Percentiles rank a stretch among this genome's conserved stretches.
phyloP scores from a whole-genome alignment of 1,284 basidiomycete species.

The Athelia psychrophila region DNA sequence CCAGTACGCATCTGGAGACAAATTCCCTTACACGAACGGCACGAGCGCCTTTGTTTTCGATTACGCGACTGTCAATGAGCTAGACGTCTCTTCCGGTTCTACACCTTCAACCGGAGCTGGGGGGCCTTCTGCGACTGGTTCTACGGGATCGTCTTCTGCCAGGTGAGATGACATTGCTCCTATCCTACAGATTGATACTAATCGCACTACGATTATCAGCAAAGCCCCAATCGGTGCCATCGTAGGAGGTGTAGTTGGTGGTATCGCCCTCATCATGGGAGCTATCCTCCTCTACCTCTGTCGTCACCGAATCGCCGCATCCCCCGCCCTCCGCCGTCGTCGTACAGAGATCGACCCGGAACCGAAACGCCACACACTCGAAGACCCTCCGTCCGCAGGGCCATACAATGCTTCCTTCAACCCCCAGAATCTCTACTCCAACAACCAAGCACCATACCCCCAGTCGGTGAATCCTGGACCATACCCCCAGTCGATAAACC shows the following conservation, averaged over 20 bases:
- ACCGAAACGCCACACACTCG: background rate
- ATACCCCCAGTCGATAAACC: too few relatives aligned
- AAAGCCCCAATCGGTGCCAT: background rate
- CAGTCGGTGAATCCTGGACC: too few relatives aligned
- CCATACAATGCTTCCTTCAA: too few relatives aligned
- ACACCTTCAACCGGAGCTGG: background rate
- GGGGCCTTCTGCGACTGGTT: background rate
- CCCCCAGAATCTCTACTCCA: too few relatives aligned
- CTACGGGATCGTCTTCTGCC: background rate
- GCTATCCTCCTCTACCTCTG: background rate
- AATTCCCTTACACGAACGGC: background rate
- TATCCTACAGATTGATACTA: background rate
- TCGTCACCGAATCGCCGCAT: background rate
- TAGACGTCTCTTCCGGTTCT: background rate
- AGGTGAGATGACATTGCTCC: background rate
- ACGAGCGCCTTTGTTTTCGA: background rate
- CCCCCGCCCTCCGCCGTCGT: background rate
- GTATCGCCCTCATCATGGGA: background rate
- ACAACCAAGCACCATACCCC: too few relatives aligned
- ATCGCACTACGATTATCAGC: background rate
- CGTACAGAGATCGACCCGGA: background rate
- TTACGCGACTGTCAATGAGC: background rate
- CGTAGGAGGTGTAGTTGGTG: background rate
- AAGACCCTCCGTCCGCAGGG: too few relatives aligned
- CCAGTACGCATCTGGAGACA: background rate